phyloP scores from a whole-genome alignment of 2,329 filamentous ascomycete species.

The Exophiala phaeomuriformis region DNA sequence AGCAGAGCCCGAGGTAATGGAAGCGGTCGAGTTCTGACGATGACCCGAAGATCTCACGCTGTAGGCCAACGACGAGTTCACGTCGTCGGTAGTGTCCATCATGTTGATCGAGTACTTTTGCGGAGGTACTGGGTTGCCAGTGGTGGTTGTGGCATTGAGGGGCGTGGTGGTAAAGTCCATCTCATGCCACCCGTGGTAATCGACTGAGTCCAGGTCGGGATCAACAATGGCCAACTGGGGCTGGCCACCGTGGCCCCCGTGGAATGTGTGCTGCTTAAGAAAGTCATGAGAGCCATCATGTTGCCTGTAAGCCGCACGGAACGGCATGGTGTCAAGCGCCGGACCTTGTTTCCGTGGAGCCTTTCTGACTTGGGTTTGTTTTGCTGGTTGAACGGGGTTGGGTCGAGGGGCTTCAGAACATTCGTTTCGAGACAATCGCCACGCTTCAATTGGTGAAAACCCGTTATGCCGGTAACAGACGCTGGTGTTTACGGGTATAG shows the following conservation, averaged over 20 bases:
- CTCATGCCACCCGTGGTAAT: constrained; percentile 25
- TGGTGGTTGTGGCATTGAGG: constrained; percentile 11
- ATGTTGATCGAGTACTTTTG: constrained; percentile 22
- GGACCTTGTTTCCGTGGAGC: not conserved
- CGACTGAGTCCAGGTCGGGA: constrained; percentile 14
- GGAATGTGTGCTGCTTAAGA: constrained; percentile 17
- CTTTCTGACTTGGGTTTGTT: not conserved
- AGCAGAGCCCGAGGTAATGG: constrained; percentile 3
- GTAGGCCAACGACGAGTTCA: constrained; percentile 13
- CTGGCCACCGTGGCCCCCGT: constrained; percentile 14
- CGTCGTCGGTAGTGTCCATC: constrained; percentile 12
- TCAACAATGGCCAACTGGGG: constrained; percentile 21
- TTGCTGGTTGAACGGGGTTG: not conserved
- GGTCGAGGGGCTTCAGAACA: not conserved
- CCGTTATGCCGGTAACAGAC: not conserved
- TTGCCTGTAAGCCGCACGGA: constrained; percentile 13
- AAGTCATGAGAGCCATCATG: constrained; percentile 23
- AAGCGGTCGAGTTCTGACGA: constrained; percentile 15
- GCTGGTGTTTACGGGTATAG: not conserved
- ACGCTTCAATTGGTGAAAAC: not conserved
- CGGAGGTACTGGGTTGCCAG: not conserved
- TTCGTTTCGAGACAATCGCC: not conserved
- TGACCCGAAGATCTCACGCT: constrained; percentile 8
- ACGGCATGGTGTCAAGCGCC: constrained; percentile 18
- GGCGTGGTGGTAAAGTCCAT: constrained; percentile 23